phyloP scores from a whole-genome alignment of 495 filamentous ascomycete genomes.

The Aspergillus bridgeri region DNA sequence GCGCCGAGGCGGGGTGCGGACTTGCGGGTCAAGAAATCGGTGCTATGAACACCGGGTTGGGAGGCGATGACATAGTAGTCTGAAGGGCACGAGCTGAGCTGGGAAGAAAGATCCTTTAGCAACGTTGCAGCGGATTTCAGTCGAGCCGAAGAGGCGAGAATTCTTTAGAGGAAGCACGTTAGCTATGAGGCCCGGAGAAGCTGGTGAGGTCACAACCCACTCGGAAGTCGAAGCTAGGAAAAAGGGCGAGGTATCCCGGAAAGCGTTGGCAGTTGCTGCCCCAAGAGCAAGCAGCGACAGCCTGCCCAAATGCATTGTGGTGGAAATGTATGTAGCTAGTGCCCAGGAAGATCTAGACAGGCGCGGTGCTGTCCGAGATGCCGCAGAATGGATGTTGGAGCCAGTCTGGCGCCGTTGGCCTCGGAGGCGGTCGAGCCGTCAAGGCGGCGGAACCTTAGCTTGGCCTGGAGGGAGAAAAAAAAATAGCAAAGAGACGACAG shows the following conservation, averaged over 20 bases:
- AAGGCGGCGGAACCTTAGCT: conserved; percentile 16
- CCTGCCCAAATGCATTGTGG: conserved; percentile 59
- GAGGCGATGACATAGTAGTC: conserved; percentile 76
- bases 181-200: conserved; percentile 21
- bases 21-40: conserved; percentile 54
- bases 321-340: conserved; percentile 15
- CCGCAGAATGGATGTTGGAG: conserved; percentile 18
- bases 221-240: conserved; percentile 75
- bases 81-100: conserved; percentile 65
- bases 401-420: conserved; percentile 19
- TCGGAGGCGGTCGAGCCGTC: conserved; percentile 24
- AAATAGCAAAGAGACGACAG: not conserved
- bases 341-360: conserved; percentile 8
- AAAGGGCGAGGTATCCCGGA: conserved; percentile 83
- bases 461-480: not conserved
- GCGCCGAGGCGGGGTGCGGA: conserved; percentile 60
- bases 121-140: conserved; percentile 42
- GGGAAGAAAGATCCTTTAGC: conserved; percentile 28
- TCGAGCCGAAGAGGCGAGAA: conserved; percentile 42
- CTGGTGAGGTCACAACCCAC: conserved; percentile 48
- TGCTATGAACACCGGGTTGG: conserved; percentile 71
- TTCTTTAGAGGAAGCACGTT: conserved; percentile 34
- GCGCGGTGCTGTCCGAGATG: conserved; percentile 10
- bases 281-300: conserved; percentile 60
- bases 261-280: conserved; percentile 60